phyloP scores from a whole-genome alignment of 129 eudicot species.

The Flaveria trinervia region DNA sequence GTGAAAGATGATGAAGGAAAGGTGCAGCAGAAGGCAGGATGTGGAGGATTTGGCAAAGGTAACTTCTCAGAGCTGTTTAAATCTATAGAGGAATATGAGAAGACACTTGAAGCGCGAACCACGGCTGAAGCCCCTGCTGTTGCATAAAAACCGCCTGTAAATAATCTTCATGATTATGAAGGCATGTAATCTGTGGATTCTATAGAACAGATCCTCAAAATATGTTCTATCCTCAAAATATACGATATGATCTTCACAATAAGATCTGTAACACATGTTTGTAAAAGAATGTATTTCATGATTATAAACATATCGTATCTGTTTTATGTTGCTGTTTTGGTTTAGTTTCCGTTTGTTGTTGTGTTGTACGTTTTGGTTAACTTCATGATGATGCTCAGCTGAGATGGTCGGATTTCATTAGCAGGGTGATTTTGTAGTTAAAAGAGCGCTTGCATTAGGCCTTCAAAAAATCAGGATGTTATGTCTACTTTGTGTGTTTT shows the following conservation, averaged over 20 bases:
- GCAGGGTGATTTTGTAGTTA: too few species aligned
- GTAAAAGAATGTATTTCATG: not conserved
- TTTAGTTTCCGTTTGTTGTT: too few species aligned
- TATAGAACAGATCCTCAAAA: conserved; percentile 22
- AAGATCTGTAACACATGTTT: conserved; percentile 1
- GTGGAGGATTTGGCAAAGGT: conserved; percentile 99
- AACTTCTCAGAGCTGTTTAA: conserved; percentile 93
- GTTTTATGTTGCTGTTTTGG: too few species aligned
- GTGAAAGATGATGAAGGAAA: conserved; percentile 71
- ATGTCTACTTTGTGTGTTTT: too few species aligned
- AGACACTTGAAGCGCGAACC: conserved; percentile 68
- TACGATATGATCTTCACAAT: not conserved
- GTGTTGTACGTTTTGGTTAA: too few species aligned
- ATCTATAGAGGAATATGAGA: conserved; percentile 94
- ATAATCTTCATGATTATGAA: not conserved
- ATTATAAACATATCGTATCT: not conserved
- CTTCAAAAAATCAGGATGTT: too few species aligned
- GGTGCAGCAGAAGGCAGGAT: conserved; percentile 80
- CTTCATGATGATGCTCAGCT: too few species aligned
- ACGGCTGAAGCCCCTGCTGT: conserved; percentile 4
- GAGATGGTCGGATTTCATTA: too few species aligned
- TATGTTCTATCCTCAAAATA: conserved; percentile 21
- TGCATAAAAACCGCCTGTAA: conserved; percentile 13
- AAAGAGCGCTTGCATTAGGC: too few species aligned
- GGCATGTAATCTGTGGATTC: conserved; percentile 22